A percentile compares a stretch with the other conserved stretches of the same genome.
phyloP scores from a whole-genome alignment of 106 monocot species.

The Dendrobium catenatum region DNA sequence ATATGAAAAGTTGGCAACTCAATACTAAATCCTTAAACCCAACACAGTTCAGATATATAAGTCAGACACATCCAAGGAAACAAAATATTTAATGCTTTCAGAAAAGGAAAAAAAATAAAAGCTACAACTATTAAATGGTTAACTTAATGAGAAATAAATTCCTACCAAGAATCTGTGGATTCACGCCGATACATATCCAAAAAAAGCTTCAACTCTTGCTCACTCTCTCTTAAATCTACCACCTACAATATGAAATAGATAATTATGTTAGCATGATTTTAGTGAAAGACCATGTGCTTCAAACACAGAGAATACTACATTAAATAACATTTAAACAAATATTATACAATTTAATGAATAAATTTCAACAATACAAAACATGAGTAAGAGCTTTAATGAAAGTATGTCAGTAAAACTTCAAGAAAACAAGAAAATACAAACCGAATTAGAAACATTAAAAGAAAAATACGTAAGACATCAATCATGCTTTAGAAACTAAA shows the following conservation, averaged over 20 bases:
- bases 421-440: too few species aligned
- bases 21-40: too few species aligned
- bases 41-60: neutral
- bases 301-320: neutral
- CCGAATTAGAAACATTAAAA: too few species aligned
- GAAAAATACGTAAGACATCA: too few species aligned
- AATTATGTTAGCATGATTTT: neutral
- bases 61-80: too few species aligned
- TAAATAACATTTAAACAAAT: neutral
- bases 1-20: too few species aligned
- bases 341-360: neutral
- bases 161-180: constrained; percentile 60
- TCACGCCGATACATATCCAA: constrained; percentile 60
- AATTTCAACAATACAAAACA: neutral
- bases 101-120: neutral
- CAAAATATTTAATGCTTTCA: neutral
- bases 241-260: constrained; percentile 31
- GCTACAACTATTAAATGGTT: neutral
- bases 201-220: constrained; percentile 47
- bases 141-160: neutral
- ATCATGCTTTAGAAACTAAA: neutral
- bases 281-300: neutral
- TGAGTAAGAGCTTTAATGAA: neutral
- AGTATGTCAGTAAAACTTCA: too few species aligned
- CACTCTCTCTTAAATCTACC: constrained; percentile 40